A percentile compares a stretch with the other conserved stretches of the same genome.
These are phyloP conservation scores for Hibiscus tridactylites DNA, from an alignment of 345 rosid species.

Conservation along the genomic window DNA sequence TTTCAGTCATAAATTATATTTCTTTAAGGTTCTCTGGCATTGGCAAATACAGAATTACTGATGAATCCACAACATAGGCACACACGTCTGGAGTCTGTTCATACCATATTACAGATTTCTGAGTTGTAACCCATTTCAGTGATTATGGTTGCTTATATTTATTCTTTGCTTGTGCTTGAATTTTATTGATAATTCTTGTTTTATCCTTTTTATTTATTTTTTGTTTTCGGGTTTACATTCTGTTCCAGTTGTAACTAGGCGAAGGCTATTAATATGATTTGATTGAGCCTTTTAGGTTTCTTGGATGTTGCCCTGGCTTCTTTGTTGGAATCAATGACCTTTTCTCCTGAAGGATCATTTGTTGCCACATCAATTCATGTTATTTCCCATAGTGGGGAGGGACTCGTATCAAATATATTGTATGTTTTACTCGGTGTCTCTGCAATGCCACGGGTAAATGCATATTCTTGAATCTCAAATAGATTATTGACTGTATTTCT, in stretches of 20 bases:
- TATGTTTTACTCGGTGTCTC: slow-evolving; percentile 95
- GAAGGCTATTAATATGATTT: slow-evolving; percentile 2
- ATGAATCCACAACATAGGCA: background rate
- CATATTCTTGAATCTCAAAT: slow-evolving; percentile 9
- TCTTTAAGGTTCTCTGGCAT: slow-evolving; percentile 1
- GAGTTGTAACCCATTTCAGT: background rate
- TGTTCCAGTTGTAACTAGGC: background rate
- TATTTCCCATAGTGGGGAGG: slow-evolving; percentile 78
- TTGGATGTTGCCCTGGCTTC: slow-evolving; percentile 60
- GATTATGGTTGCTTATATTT: background rate
- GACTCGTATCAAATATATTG: slow-evolving; percentile 76
- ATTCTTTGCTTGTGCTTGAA: background rate
- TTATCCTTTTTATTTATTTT: background rate
- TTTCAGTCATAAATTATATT: background rate
- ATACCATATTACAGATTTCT: background rate
- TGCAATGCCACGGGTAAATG: slow-evolving; percentile 91
- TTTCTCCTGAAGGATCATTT: slow-evolving; percentile 61
- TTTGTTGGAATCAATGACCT: slow-evolving; percentile 44
- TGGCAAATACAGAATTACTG: background rate
- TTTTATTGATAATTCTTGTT: background rate
- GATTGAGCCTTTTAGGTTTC: slow-evolving; percentile 45
- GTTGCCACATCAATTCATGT: slow-evolving; percentile 59
- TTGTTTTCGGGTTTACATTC: background rate
- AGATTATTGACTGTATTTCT: background rate
- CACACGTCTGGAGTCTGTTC: background rate